Conservation (phyloP, 805 yeast species). For the Lipomyces starkeyi region DNA sequence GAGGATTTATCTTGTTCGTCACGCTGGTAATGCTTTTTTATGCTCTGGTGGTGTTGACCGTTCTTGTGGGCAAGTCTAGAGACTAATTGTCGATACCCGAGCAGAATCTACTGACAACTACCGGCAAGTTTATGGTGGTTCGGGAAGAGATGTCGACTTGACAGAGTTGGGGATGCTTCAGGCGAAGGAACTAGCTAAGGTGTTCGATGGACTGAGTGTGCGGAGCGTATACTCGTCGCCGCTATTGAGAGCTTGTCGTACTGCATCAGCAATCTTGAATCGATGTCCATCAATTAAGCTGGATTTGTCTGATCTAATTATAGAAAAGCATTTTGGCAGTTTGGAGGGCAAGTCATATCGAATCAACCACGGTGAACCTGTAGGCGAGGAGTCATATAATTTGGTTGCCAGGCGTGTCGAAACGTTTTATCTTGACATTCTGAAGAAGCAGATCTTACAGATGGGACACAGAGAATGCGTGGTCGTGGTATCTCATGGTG, state of each 20-base stretch:
- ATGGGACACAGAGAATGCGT: conserved; percentile 12
- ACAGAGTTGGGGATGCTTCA: conserved; percentile 32
- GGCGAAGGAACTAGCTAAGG: conserved; percentile 19
- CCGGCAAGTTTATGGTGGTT: conserved; percentile 27
- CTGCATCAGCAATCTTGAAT: conserved; percentile 21
- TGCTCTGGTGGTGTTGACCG: background rate
- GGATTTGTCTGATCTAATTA: conserved; percentile 18
- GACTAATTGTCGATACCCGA: background rate
- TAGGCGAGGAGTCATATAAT: conserved; percentile 13
- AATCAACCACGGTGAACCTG: background rate
- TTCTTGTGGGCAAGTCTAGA: background rate
- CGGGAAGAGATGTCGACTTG: conserved; percentile 30
- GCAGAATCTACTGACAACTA: conserved; percentile 34
- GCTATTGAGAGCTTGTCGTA: conserved; percentile 24
- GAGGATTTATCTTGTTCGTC: conserved; percentile 31
- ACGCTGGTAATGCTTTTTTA: conserved; percentile 26
- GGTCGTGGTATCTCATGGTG: conserved; percentile 32
- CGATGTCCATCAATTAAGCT: conserved; percentile 14
- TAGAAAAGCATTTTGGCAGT: conserved; percentile 27
- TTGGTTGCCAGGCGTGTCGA: conserved; percentile 13
- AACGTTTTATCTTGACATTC: conserved; percentile 14
- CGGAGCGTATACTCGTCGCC: conserved; percentile 20
- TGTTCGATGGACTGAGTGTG: conserved; percentile 2
- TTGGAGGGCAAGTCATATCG: conserved; percentile 24
- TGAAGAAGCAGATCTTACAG: conserved; percentile 1